Percentiles rank a stretch among this genome's conserved stretches.
Conservation (phyloP, 2,329 filamentous ascomycete species). For the Blastomyces silverae region DNA sequence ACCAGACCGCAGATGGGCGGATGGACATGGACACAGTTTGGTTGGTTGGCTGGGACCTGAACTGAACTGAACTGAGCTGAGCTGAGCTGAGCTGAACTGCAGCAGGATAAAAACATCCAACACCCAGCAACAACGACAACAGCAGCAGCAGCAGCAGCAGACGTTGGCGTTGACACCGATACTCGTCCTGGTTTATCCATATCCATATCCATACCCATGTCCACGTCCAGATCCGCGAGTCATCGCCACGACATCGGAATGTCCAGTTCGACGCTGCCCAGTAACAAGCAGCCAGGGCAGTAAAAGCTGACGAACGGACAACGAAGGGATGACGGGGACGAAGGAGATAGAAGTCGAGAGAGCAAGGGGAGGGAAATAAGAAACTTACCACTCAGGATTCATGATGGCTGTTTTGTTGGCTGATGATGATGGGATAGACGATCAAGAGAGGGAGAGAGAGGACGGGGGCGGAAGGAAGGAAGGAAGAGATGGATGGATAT, state of each 20-base stretch:
- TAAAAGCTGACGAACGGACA: background rate
- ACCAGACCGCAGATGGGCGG: background rate
- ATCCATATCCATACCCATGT: background rate
- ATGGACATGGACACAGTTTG: background rate
- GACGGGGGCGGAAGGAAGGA: too few species aligned
- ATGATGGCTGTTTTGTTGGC: slow-evolving; percentile 32
- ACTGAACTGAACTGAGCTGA: background rate
- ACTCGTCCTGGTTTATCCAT: too few species aligned
- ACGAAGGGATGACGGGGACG: background rate
- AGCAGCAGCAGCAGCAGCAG: too few species aligned
- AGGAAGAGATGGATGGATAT: too few species aligned
- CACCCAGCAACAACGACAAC: too few species aligned
- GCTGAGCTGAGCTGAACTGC: background rate
- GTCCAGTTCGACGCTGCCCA: too few species aligned
- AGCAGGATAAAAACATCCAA: background rate
- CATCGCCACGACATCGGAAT: too few species aligned
- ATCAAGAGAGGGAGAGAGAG: background rate
- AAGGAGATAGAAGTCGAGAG: too few species aligned
- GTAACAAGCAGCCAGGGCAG: background rate
- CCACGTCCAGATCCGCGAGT: background rate
- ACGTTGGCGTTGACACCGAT: too few species aligned
- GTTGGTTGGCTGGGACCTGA: background rate
- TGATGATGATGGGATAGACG: slow-evolving; percentile 8
- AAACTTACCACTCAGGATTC: slow-evolving; percentile 46
- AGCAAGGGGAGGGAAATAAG: background rate